Conservation (phyloP, 768 basidiomycete species). For the Podaxis sp. region DNA sequence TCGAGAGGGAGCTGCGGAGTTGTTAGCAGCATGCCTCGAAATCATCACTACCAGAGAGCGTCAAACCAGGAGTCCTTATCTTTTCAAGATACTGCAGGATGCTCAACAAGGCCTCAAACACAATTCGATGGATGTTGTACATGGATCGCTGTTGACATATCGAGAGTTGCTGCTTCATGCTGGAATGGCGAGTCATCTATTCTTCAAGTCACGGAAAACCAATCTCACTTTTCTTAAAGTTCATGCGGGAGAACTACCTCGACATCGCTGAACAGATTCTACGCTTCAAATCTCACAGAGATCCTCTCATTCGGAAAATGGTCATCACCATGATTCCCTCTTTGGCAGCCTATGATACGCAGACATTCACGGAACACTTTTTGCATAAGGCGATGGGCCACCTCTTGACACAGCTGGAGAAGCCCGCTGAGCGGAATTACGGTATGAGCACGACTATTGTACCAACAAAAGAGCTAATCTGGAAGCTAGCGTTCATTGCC, state of each 20-base stretch:
- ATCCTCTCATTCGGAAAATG: slow-evolving; percentile 85
- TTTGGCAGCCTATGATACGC: slow-evolving; percentile 90
- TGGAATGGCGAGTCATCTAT: slow-evolving; percentile 74
- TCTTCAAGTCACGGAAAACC: background rate
- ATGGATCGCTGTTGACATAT: slow-evolving; percentile 90
- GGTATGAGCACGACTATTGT: slow-evolving; percentile 43
- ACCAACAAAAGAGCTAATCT: slow-evolving; percentile 13
- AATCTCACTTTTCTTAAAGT: slow-evolving; percentile 41
- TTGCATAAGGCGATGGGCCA: slow-evolving; percentile 94
- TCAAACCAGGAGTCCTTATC: slow-evolving; percentile 59
- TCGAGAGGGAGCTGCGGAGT: slow-evolving; percentile 88
- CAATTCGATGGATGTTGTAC: slow-evolving; percentile 82
- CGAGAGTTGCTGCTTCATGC: slow-evolving; percentile 89
- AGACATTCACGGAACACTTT: slow-evolving; percentile 88
- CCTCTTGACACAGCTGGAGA: slow-evolving; percentile 83
- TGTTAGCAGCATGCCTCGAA: slow-evolving; percentile 90
- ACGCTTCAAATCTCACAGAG: slow-evolving; percentile 83
- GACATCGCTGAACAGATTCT: slow-evolving; percentile 90
- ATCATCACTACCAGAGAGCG: slow-evolving; percentile 79
- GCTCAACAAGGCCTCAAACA: slow-evolving; percentile 81
- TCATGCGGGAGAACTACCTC: slow-evolving; percentile 84
- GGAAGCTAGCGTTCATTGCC: slow-evolving; percentile 78
- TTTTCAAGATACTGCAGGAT: slow-evolving; percentile 84
- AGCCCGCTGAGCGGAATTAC: slow-evolving; percentile 83
- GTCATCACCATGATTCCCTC: slow-evolving; percentile 96